These are phyloP conservation scores for Lepidium africanum DNA, from an alignment of 345 rosid genomes.

Conservation along the genomic window DNA sequence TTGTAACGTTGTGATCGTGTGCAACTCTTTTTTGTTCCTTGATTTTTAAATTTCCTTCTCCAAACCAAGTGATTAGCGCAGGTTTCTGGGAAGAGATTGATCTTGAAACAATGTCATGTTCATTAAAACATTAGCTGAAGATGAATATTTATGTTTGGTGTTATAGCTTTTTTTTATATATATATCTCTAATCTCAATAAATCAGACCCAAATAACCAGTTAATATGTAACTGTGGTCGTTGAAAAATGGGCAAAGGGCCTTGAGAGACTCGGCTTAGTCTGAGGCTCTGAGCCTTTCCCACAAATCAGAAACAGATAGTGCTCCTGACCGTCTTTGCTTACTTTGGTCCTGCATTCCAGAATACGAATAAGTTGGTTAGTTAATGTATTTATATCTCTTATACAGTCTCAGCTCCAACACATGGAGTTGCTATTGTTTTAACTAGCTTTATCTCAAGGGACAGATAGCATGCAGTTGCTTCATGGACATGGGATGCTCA, in stretches of 20 bases:
- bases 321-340: conserved; percentile 26
- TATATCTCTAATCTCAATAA: not conserved
- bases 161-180: not conserved
- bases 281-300: not conserved
- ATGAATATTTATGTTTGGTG: not conserved
- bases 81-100: not conserved
- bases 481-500: conserved; percentile 99
- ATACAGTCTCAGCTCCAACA: not conserved
- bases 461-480: conserved; percentile 91
- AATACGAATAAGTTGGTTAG: conserved; percentile 31
- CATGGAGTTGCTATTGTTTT: not conserved
- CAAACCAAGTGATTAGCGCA: conserved; percentile 1
- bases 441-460: not conserved
- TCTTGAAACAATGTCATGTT: not conserved
- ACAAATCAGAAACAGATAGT: not conserved
- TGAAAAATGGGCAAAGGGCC: not conserved
- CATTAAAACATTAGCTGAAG: not conserved
- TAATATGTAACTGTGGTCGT: not conserved
- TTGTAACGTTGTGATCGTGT: conserved; percentile 17
- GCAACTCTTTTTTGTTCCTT: not conserved
- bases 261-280: not conserved
- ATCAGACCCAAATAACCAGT: not conserved
- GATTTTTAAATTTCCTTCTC: not conserved
- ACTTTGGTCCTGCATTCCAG: not conserved
- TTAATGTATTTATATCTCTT: not conserved